Evolutionary conservation across 805 yeast genomes (phyloP).

Genomic region (Naumovozyma castellii): DNA sequence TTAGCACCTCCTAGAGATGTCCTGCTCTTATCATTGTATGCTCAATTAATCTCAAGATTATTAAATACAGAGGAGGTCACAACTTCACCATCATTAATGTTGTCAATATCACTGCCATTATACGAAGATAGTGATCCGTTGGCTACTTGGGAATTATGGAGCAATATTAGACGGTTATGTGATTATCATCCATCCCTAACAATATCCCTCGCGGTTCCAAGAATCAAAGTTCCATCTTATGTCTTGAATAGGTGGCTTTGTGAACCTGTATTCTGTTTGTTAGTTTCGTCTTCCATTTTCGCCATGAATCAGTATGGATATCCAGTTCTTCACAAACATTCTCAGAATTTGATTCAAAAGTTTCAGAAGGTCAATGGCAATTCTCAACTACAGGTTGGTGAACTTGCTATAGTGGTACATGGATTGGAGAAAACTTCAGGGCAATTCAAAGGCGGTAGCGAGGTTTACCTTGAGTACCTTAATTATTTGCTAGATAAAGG

Average conservation of each 20-base stretch:
- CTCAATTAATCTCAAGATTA: slow-evolving; percentile 33
- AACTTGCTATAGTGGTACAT: slow-evolving; percentile 39
- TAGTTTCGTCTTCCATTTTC: slow-evolving; percentile 48
- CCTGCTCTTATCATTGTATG: slow-evolving; percentile 41
- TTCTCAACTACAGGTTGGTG: slow-evolving; percentile 25
- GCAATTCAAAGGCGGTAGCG: slow-evolving; percentile 29
- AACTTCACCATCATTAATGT: slow-evolving; percentile 28
- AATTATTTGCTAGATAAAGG: slow-evolving; percentile 34
- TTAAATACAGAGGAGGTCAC: slow-evolving; percentile 17
- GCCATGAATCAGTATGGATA: slow-evolving; percentile 49
- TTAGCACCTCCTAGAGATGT: slow-evolving; percentile 58
- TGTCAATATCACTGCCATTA: slow-evolving; percentile 41
- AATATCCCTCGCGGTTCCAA: slow-evolving; percentile 71
- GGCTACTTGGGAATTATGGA: slow-evolving; percentile 72
- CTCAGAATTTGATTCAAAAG: slow-evolving; percentile 42
- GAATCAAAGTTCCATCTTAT: slow-evolving; percentile 39
- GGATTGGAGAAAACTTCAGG: slow-evolving; percentile 39
- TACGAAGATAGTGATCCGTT: slow-evolving; percentile 44
- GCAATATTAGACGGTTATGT: slow-evolving; percentile 48
- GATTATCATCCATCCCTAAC: slow-evolving; percentile 47
- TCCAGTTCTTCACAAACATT: slow-evolving; percentile 55
- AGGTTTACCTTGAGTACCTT: slow-evolving; percentile 35
- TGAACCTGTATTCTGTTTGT: slow-evolving; percentile 53
- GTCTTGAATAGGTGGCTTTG: slow-evolving; percentile 55
- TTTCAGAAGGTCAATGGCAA: slow-evolving; percentile 32